Evolutionary conservation across 1,139 yeast species (phyloP).

Genomic region (Candida freyschussii): DNA sequence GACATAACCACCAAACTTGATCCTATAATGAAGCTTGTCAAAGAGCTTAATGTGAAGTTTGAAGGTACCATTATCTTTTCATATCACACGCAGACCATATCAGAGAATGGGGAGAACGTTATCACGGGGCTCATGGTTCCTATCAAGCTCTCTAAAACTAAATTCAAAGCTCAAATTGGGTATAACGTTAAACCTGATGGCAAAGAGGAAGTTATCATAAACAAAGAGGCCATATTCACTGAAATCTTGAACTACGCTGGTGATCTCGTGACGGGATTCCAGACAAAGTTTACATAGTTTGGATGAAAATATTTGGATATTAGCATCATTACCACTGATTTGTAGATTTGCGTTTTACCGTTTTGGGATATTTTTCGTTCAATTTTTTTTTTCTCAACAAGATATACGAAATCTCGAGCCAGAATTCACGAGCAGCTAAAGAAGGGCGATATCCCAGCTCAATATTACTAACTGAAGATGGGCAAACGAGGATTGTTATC

Average conservation of each 20-base stretch:
- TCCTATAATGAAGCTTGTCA: constrained; percentile 48
- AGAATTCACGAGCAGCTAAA: too few species aligned
- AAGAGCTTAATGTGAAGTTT: constrained; percentile 51
- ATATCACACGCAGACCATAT: constrained; percentile 47
- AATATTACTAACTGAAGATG: constrained; percentile 6
- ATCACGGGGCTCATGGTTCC: constrained; percentile 84
- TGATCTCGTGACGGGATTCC: constrained; percentile 41
- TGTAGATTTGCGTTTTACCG: too few species aligned
- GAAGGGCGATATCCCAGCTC: too few species aligned
- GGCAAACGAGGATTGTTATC: constrained; percentile 41
- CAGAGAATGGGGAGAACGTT: constrained; percentile 48
- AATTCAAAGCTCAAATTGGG: constrained; percentile 77
- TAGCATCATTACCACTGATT: too few species aligned
- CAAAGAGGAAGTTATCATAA: constrained; percentile 53
- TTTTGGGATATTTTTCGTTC: too few species aligned
- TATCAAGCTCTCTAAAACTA: constrained; percentile 43
- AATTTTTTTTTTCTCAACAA: too few species aligned
- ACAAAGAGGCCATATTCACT: constrained; percentile 67
- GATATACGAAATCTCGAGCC: too few species aligned
- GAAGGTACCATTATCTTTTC: constrained; percentile 57
- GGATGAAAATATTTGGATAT: background rate
- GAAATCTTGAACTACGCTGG: constrained; percentile 79
- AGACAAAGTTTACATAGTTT: constrained; percentile 5
- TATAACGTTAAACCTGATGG: constrained; percentile 65
- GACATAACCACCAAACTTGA: constrained; percentile 42